Conservation (phyloP, 352 stramenopile species). For the Phytophthora vignae region DNA sequence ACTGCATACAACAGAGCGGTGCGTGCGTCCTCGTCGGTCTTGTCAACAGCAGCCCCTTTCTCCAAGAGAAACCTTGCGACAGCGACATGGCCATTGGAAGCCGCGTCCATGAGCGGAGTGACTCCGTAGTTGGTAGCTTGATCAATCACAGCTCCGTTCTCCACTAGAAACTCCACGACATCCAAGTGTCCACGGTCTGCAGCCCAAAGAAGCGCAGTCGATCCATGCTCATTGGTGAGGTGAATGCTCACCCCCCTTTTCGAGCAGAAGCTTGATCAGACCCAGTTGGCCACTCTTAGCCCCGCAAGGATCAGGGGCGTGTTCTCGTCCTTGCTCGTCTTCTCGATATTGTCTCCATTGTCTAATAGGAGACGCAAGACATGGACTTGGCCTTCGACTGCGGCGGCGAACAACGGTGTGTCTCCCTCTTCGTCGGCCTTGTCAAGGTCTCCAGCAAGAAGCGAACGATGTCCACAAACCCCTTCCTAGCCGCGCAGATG, state of each 20-base stretch:
- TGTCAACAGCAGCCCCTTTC: not conserved
- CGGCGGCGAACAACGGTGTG: not conserved
- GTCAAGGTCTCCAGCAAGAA: not conserved
- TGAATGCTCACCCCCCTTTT: not conserved
- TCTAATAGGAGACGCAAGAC: not conserved
- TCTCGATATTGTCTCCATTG: not conserved
- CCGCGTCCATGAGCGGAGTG: not conserved
- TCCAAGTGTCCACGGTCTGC: not conserved
- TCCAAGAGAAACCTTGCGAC: not conserved
- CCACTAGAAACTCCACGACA: not conserved
- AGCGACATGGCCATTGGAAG: not conserved
- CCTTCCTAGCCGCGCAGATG: not conserved
- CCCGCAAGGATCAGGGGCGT: not conserved
- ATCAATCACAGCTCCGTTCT: not conserved
- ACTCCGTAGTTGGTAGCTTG: not conserved
- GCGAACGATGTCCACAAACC: not conserved
- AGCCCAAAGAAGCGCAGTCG: not conserved
- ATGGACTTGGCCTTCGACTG: not conserved
- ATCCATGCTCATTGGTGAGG: not conserved
- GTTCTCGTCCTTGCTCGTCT: not conserved
- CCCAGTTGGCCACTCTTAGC: not conserved
- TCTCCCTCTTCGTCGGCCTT: not conserved
- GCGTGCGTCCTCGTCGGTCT: not conserved
- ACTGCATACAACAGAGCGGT: no score
- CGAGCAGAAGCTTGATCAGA: conserved; percentile 1